Percentiles rank a stretch among this genome's conserved stretches.
These are phyloP conservation scores for Herpetomonas tarakana DNA, from an alignment of 208 protist genomes.

Conservation along the genomic window DNA sequence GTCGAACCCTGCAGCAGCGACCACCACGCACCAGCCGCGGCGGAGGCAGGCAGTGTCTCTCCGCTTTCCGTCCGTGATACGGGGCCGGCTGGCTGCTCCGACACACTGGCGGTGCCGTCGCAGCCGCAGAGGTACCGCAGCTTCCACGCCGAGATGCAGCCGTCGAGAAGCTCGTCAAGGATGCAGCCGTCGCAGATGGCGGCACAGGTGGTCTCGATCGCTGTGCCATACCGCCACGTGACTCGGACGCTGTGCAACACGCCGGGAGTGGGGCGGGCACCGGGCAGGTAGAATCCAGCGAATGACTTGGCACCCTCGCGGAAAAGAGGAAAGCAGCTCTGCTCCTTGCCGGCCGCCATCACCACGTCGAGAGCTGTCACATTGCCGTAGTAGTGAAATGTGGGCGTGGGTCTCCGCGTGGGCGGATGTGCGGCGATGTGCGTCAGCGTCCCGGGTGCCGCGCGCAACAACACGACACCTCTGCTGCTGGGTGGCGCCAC, in stretches of 20 bases:
- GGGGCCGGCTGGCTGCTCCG: too few relatives aligned
- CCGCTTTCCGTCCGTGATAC: too few relatives aligned
- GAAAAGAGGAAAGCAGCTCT: not conserved
- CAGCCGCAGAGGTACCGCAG: not conserved
- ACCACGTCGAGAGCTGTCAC: constrained; percentile 5
- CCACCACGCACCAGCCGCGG: constrained; percentile 3
- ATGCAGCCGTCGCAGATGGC: not conserved
- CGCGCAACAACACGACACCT: constrained; percentile 21
- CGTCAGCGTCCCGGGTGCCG: not conserved
- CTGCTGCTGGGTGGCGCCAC: not conserved
- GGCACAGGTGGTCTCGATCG: not conserved
- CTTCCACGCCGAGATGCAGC: not conserved
- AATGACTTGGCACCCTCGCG: not conserved
- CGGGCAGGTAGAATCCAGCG: not conserved
- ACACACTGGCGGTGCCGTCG: too few relatives aligned
- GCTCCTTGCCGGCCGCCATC: not conserved
- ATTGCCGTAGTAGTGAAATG: constrained; percentile 11
- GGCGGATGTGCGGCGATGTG: not conserved
- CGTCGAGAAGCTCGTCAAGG: constrained; percentile 8
- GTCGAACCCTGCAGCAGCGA: not conserved
- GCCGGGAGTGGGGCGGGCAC: not conserved
- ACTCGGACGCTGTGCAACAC: not conserved
- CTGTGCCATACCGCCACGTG: constrained; percentile 12
- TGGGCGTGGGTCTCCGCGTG: not conserved
- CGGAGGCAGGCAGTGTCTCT: not conserved